These are phyloP conservation scores for Babesia bigemina DNA, from an alignment of 169 alveolate genomes.

Conservation along the genomic window DNA sequence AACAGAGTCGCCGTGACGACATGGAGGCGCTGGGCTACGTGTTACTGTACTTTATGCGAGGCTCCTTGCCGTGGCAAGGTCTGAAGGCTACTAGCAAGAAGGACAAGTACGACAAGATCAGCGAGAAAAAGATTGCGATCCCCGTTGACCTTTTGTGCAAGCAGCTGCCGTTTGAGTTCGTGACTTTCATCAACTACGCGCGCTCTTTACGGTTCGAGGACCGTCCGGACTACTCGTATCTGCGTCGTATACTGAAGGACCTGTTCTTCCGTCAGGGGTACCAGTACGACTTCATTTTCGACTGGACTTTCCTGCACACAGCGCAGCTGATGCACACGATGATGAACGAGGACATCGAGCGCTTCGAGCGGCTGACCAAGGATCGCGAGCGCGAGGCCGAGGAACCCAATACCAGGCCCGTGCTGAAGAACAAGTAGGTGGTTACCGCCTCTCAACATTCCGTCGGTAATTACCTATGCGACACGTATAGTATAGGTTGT, in stretches of 20 bases:
- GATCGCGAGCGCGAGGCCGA: slow-evolving; percentile 67
- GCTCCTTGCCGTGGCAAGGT: slow-evolving; percentile 99
- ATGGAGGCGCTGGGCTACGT: slow-evolving; percentile 98
- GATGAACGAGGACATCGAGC: slow-evolving; percentile 70
- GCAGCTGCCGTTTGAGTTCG: slow-evolving; percentile 88
- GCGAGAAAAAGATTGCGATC: slow-evolving; percentile 97
- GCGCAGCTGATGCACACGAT: slow-evolving; percentile 74
- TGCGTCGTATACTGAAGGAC: slow-evolving; percentile 95
- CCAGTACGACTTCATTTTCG: slow-evolving; percentile 92
- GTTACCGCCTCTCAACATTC: background rate
- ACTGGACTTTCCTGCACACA: slow-evolving; percentile 91
- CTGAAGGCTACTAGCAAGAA: slow-evolving; percentile 92
- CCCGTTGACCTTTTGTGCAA: slow-evolving; percentile 96
- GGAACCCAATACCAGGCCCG: slow-evolving; percentile 54
- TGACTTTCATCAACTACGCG: slow-evolving; percentile 91
- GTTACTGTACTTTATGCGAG: slow-evolving; percentile 95
- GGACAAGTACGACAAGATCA: slow-evolving; percentile 97
- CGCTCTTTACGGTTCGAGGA: slow-evolving; percentile 93
- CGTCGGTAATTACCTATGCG: background rate
- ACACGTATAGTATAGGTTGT: background rate
- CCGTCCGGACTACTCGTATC: slow-evolving; percentile 93
- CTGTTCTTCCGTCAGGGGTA: slow-evolving; percentile 84
- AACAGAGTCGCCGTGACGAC: slow-evolving; percentile 97
- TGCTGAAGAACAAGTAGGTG: slow-evolving; percentile 45
- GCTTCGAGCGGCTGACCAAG: slow-evolving; percentile 67